A percentile compares a stretch with the other conserved stretches of the same genome.
These are phyloP conservation scores for Syncephalastrum monosporum DNA, from an alignment of 371 early-diverging fungal species.

Conservation along the genomic window DNA sequence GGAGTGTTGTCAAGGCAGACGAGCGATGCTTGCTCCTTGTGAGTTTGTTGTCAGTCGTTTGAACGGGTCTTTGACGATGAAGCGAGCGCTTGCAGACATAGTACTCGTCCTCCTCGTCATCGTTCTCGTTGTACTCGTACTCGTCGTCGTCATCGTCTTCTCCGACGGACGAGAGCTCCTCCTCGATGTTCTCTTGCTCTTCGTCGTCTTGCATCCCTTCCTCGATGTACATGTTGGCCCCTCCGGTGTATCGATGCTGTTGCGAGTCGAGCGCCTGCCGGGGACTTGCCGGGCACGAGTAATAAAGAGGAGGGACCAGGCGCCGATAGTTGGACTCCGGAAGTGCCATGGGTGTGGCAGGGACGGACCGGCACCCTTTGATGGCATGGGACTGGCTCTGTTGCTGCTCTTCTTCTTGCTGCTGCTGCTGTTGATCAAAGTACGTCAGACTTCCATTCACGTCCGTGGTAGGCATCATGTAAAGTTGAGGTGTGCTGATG, in stretches of 20 bases:
- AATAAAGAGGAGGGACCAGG: too few relatives aligned
- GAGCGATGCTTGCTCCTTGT: background rate
- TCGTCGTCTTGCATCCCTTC: conserved; percentile 3
- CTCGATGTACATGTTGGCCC: background rate
- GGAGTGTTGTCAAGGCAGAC: background rate
- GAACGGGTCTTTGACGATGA: background rate
- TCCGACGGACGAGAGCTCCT: background rate
- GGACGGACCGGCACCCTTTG: background rate
- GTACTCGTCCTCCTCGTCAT: conserved; percentile 9
- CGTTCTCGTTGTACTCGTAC: conserved; percentile 3
- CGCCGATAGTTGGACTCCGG: too few relatives aligned
- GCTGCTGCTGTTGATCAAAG: background rate
- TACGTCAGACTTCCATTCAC: too few relatives aligned
- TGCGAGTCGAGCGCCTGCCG: background rate
- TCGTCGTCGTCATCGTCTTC: conserved; percentile 1
- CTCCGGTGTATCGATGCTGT: background rate
- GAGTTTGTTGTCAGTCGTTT: background rate
- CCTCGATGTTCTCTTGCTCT: too few relatives aligned
- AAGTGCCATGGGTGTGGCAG: background rate
- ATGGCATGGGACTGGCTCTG: background rate
- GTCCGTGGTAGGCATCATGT: too few relatives aligned
- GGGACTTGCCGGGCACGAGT: conserved; percentile 3
- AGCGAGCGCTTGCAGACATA: background rate
- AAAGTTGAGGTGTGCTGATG: too few relatives aligned
- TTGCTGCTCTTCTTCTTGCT: conserved; percentile 8